A percentile compares a stretch with the other conserved stretches of the same genome.
phyloP scores from a whole-genome alignment of 805 yeast species.

The Suhomyces sp. region DNA sequence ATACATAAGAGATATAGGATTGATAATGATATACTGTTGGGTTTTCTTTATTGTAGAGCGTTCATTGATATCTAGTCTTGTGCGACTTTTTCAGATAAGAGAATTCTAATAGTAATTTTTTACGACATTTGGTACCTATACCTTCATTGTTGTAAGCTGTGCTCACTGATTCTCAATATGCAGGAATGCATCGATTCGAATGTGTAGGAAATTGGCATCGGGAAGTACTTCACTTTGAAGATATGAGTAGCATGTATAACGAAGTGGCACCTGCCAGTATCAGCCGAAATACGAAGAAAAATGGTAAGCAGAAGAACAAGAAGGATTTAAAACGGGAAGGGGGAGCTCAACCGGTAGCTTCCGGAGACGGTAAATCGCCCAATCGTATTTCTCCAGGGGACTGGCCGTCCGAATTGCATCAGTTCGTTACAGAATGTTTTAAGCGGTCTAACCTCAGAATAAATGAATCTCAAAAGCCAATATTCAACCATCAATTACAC shows the following conservation, averaged over 20 bases:
- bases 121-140: not conserved
- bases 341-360: not conserved
- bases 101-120: no score
- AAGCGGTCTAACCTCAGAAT: conserved; percentile 31
- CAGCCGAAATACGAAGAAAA: not conserved
- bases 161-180: not conserved
- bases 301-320: not conserved
- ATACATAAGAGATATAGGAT: no score
- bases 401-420: conserved; percentile 58
- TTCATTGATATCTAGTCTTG: no score
- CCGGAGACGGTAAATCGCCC: conserved; percentile 6
- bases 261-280: conserved; percentile 19
- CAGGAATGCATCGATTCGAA: not conserved
- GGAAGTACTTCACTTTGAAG: not conserved
- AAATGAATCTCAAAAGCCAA: conserved; percentile 29
- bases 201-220: not conserved
- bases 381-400: conserved; percentile 8
- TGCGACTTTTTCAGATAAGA: no score
- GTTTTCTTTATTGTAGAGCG: no score
- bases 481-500: conserved; percentile 51
- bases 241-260: conserved; percentile 15
- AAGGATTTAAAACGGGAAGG: not conserved
- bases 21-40: no score
- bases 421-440: conserved; percentile 50
- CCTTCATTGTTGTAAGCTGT: not conserved